Base-by-base conservation (phyloP, 1,284 basidiomycete genomes). In the Pseudozyma sp. region DNA sequence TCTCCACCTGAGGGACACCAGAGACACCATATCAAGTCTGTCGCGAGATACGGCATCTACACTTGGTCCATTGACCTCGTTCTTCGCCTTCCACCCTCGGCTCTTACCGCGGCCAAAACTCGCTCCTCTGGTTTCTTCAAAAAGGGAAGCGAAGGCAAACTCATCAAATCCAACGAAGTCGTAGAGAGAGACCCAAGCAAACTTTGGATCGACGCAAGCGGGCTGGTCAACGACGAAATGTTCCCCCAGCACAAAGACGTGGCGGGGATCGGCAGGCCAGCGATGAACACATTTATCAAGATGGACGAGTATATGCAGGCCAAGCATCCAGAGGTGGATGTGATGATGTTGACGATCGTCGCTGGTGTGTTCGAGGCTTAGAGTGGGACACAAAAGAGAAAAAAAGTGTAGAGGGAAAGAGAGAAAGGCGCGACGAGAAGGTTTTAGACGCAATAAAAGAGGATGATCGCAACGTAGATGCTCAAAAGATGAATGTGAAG, bases 21-120 rank as follows among this genome's bases (percentile, higher is more conserved):
- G n/a, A 88, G 94, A 8, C 96, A 98, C 84, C 93, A 95, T 80
- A 89, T 98, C 86, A 97, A 96, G 85, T 92, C 94, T 84, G 92
- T 90, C 0, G 93, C 92, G 4, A 93, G 92, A 84, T 92, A 92
- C 77, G 92, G 91, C 1, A 88, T 89, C 36, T 89, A 92, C 67
- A 87, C 87, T 0, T 95, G 92, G 90, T 87, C 88, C 0, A 86
- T 95, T 58, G 89, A 92, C 72, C 87, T 95, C 65, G 89, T 90
- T 39, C 86, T 94, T 58, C 89, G 90, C 77, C 85, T 91, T 5
- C 50, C 61, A 57, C 43, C 51, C 5, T 67, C 59, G 3, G 70
- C 62, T 5, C 45, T 67, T 1, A 50, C 55, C 3, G 57, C 64
- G 1, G 67, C 63, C n/a, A 69, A 56, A 50, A 48, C 50, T 13